Evolutionary conservation across 208 protist species (phyloP).

Genomic region (Trypanosoma rangeli): DNA sequence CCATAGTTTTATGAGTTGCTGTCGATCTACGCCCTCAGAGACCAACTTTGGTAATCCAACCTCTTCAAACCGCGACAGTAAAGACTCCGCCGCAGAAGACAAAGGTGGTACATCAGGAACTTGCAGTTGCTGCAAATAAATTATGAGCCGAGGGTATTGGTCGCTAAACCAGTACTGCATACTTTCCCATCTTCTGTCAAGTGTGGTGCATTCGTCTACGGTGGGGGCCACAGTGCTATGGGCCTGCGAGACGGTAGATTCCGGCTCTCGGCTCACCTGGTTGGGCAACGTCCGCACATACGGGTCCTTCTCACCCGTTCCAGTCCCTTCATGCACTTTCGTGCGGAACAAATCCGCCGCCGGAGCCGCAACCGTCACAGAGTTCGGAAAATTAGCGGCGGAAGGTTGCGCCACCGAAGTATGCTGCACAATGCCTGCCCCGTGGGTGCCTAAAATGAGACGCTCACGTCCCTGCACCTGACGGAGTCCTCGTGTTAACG

Average conservation of each 20-base stretch:
- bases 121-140: slow-evolving; percentile 54
- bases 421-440: slow-evolving; percentile 66
- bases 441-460: slow-evolving; percentile 53
- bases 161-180: slow-evolving; percentile 80
- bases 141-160: slow-evolving; percentile 47
- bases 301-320: slow-evolving; percentile 68
- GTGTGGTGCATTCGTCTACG: slow-evolving; percentile 42
- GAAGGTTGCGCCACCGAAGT: slow-evolving; percentile 36
- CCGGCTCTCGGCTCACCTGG: slow-evolving; percentile 46
- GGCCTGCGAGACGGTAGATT: slow-evolving; percentile 50
- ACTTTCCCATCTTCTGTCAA: slow-evolving; percentile 46
- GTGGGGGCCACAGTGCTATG: slow-evolving; percentile 39
- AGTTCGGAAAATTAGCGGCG: slow-evolving; percentile 2
- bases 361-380: slow-evolving; percentile 39
- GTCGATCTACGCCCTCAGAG: slow-evolving; percentile 14
- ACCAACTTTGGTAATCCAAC: slow-evolving; percentile 46
- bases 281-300: slow-evolving; percentile 82
- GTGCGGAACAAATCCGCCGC: slow-evolving; percentile 79
- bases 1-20: slow-evolving; percentile 46
- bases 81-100: slow-evolving; percentile 51
- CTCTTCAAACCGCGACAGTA: slow-evolving; percentile 54
- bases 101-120: slow-evolving; percentile 51
- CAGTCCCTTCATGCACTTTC: slow-evolving; percentile 74
- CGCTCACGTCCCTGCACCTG: slow-evolving; percentile 58
- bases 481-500: background rate